phyloP scores from a whole-genome alignment of 176 grass and related monocot species.

The Poa pratensis region DNA sequence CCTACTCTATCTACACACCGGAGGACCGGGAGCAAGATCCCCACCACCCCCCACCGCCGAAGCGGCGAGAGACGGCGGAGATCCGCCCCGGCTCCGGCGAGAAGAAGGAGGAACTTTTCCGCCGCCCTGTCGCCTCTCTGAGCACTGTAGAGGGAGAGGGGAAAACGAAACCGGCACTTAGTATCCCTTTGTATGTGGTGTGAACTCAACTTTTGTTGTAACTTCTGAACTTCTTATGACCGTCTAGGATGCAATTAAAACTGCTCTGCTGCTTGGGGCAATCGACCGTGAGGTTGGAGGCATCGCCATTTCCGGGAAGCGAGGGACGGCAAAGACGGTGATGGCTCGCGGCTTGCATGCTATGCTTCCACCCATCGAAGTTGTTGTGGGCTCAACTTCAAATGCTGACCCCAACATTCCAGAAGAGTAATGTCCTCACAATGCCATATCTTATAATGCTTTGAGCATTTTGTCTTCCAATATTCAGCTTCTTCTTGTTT shows the following conservation, averaged over 20 bases:
- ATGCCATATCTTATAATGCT: conserved; percentile 20
- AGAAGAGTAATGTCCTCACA: conserved; percentile 64
- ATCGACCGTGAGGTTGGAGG: conserved; percentile 90
- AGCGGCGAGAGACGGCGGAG: no score
- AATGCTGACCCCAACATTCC: conserved; percentile 77
- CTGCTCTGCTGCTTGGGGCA: conserved; percentile 81
- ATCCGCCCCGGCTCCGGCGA: no score
- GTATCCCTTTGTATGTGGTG: no score
- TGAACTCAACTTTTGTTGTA: neutral
- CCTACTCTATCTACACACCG: no score
- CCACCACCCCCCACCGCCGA: no score
- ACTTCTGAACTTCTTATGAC: conserved; percentile 1
- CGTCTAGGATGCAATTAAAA: conserved; percentile 89
- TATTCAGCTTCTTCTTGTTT: conserved; percentile 24
- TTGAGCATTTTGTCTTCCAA: neutral
- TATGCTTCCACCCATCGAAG: conserved; percentile 97
- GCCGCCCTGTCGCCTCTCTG: no score
- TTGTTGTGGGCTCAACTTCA: conserved; percentile 76
- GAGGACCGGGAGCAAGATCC: no score
- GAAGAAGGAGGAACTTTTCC: no score
- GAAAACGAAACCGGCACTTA: no score
- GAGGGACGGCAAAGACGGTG: conserved; percentile 93
- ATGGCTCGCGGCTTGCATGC: conserved; percentile 97
- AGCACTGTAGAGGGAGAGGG: no score
- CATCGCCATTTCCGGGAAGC: conserved; percentile 93